Evolutionary conservation across 257 asterid genomes (phyloP), one percentile per base, ranked within the genome.

Genomic region (Mitragyna speciosa): DNA sequence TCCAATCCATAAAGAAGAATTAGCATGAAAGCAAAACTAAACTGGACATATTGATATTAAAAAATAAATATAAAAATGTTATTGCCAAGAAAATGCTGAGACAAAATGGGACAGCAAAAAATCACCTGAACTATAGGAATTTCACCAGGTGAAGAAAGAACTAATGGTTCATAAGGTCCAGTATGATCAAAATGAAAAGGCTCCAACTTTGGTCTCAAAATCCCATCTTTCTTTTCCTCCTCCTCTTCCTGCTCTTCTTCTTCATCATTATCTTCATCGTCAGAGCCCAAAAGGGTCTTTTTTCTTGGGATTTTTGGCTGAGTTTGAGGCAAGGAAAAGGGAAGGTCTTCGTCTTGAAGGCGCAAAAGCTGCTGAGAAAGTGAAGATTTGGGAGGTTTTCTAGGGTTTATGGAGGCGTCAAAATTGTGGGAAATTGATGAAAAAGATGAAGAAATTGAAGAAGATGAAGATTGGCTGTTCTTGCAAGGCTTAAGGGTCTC

Each of bases 301-400:
- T 82, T 78, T 76, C 84, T 74, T 31, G 73, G 72, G 66, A 65
- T 78, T 81, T 71, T 81, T 49, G 72, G 78, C 66, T 78, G 83
- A 68, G 52, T 65, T 72, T 78, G 85, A 14, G 85, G 79, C 75
- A 54, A 70, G 72, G 78, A 81, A 75, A 70, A 70, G 78, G 78
- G 56, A 41, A 30, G 15, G n/a, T 77, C 52, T 30, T 70, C 69
- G 71, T 87, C 92, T 70, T 90, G 48, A 65, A 95, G 94, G 83
- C 94, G 93, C 82, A 88, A 78, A 75, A 95, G 91, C 84, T 95
- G 96, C 75, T 87, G 87, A 19, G 92, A 88, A 12, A 95, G 82
- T 16, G 98, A 90, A 76, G 98, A 87, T 88, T 95, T 95, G 7
- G 97, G 98, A 80, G 99, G 99, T 73, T 89, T 92, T 81, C 97